Percentiles rank a stretch among this genome's conserved stretches.
phyloP scores from a whole-genome alignment of 2,329 filamentous ascomycete genomes.

The Sclerotinia nivalis region DNA sequence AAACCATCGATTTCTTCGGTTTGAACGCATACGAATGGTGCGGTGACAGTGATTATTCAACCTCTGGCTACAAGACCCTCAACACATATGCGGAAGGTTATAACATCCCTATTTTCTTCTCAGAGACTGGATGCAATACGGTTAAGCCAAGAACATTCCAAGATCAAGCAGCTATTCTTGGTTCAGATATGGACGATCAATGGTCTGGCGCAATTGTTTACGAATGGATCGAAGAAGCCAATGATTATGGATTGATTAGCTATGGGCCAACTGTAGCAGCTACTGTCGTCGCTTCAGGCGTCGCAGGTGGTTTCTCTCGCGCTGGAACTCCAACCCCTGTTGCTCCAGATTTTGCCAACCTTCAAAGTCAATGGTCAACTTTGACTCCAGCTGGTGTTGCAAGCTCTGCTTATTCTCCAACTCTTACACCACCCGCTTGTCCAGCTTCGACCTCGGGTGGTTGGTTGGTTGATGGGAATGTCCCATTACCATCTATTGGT shows the following conservation, averaged over 20 bases:
- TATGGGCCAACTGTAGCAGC: slow-evolving; percentile 65
- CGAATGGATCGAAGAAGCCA: slow-evolving; percentile 85
- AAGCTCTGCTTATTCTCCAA: slow-evolving; percentile 64
- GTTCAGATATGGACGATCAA: slow-evolving; percentile 66
- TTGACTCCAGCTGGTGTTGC: slow-evolving; percentile 68
- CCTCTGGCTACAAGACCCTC: slow-evolving; percentile 69
- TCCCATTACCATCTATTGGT: slow-evolving; percentile 68
- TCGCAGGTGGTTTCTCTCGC: slow-evolving; percentile 67
- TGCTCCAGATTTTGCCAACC: slow-evolving; percentile 74
- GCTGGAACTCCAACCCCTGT: slow-evolving; percentile 73
- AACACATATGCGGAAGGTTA: slow-evolving; percentile 67
- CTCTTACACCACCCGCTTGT: slow-evolving; percentile 65
- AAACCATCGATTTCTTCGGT: slow-evolving; percentile 79
- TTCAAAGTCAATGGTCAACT: slow-evolving; percentile 74
- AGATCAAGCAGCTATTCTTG: slow-evolving; percentile 77
- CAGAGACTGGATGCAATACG: slow-evolving; percentile 81
- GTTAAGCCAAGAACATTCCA: slow-evolving; percentile 62
- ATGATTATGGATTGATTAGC: slow-evolving; percentile 77
- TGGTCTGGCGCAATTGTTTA: slow-evolving; percentile 82
- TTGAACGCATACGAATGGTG: slow-evolving; percentile 88
- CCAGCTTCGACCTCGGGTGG: slow-evolving; percentile 66
- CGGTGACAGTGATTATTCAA: slow-evolving; percentile 54
- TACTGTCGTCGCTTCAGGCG: slow-evolving; percentile 53
- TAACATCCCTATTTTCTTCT: slow-evolving; percentile 86
- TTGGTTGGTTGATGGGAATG: slow-evolving; percentile 73